Evolutionary conservation across 257 asterid genomes (phyloP), one percentile per base, ranked within the genome.

Genomic region (Jasminum sambac): DNA sequence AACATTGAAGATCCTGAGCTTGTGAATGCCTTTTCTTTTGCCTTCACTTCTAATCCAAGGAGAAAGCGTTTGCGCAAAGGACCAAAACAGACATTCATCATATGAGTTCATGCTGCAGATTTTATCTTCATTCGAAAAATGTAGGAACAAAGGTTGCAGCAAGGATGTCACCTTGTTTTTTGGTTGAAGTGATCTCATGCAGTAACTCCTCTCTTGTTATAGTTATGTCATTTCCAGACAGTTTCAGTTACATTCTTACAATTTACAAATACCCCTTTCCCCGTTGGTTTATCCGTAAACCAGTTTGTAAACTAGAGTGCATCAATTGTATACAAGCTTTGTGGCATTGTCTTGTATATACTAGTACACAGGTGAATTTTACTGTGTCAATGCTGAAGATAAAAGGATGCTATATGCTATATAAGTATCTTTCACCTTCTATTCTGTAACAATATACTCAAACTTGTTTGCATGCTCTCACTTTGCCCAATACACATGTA

Each of bases 1-100:
- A 93, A 84, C 58, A 71, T 83, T 11, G 96, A 87, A 77, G 95
- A 86, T 67, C 79, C 85, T 16, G 96, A 83, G 37, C 87, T 93
- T 63, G 24, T 81, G 68, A 85, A 86, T 66, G 89, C 84, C 60
- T 82, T 90, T 69, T 86, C 89, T 4, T 82, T 74, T 58, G 75
- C 90, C 0, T 78, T 81, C 58, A 80, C 70, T 75, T 79, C 84
- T 62, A 87, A 83, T 17, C 96, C 92, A 0, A 87, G 89, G 80
- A 79, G 87, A 36, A 87, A 88, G 73, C 95, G 98, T 21, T 57
- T 84, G 14, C 72, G 85, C 21, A 86, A 87, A 74, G 84, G 88
- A 61, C 79, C 83, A 30, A 86, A 84, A 48, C 85, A 79, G 78
- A 81, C 85, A 52, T 90, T 79, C 86, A 87, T 90, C 62, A 68